Base-by-base conservation (phyloP, 108 stramenopile genomes). In the Cyclostephanos tholiformis region DNA sequence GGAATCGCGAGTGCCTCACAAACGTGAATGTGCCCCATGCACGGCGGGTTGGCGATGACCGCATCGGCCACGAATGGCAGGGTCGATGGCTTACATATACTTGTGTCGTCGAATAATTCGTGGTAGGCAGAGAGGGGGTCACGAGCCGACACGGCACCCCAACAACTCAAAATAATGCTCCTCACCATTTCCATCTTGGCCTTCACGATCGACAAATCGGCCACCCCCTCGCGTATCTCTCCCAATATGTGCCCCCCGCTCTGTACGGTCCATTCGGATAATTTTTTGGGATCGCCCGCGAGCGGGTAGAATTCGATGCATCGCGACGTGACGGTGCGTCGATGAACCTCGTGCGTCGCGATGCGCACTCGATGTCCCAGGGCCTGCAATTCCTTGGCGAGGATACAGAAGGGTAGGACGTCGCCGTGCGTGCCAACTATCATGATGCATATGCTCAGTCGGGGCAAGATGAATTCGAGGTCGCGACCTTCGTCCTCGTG, bases 1-100 rank as follows among this genome's bases (percentile, higher is more conserved):
- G 94, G 94, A 19, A 91, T 85, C 10, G 82, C 88, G 13, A 95
- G 83, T 25, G 91, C 88, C 66, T 95, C 94, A 25, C 89, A 89
- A 25, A 91, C 91, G 65, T 95, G 91, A 62, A 89, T 79, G 75
- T 95, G 94, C 8, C 88, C 91, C 27, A 89, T 83, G 50, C 75
- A 78, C 0, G 89, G 89, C 25, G 94, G 94, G 68, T 95, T 95
- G 65, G 86, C 82, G 72, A 93, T 93, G 62, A 91, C 89, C 6
- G 91, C 91, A 68, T 92, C 87, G 0, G 94, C 91, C 32, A 86
- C 82, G 69, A 92, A 95, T 0, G 80, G 72, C 6, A 36, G 36
- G 6, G 36, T 36, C 36, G 36, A 36, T 20, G 56, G 12, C 25
- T 57, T 57, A 5, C 2, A 26, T 8, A 7, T 20, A 26, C 48